Base-by-base conservation (phyloP, 192 early-diverging fungal genomes). In the Coemansia sp. region DNA sequence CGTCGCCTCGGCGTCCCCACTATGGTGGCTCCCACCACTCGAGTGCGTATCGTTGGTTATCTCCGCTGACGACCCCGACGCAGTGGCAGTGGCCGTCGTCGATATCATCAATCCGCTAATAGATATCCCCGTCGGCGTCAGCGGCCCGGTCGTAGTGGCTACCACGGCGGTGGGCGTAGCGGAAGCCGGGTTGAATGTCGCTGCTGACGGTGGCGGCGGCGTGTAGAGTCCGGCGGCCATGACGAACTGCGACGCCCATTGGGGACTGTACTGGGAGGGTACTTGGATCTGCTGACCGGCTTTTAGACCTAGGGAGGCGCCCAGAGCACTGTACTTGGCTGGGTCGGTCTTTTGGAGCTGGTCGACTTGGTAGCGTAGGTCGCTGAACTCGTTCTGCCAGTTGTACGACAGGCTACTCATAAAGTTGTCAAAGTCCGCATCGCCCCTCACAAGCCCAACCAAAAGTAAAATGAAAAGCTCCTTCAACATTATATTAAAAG, bases 371-470 rank as follows among this genome's bases (percentile, higher is more conserved):
- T 75, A 80, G 23, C 77, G 65, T 21, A 80, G 56, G 48, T 72
- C 77, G 35, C 52, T 58, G 55, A 75, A 80, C 66, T 80, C 72
- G 59, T 80, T 75, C 42, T 80, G 77, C 77, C 77, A 80, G 66
- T 80, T 80, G 59, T 72, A 71, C 14, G 77, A 80, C 7, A 80
- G 59, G 20, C 72, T 80, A 59, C 62, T 72, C 69, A 80, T 80
- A 63, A 75, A 80, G 6, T 13, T 56, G 11, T 68, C 64, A 12
- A 62, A 45, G 26, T 33, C 42, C 1, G 41, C 28, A 20, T 33
- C 45, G 31, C 42, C 26, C 23, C 45, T 5, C 20, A 47, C 61
- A 6, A 47, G 12, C 14, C 28, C 12, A 11, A 31, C 31, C 31
- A 45, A 38, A 7, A 61, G 25, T 14, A 26, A 23, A 26, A 14